Evolutionary conservation across 139 green algal species (phyloP), one percentile per base, ranked within the genome.

Genomic region (Chlorella sp.): DNA sequence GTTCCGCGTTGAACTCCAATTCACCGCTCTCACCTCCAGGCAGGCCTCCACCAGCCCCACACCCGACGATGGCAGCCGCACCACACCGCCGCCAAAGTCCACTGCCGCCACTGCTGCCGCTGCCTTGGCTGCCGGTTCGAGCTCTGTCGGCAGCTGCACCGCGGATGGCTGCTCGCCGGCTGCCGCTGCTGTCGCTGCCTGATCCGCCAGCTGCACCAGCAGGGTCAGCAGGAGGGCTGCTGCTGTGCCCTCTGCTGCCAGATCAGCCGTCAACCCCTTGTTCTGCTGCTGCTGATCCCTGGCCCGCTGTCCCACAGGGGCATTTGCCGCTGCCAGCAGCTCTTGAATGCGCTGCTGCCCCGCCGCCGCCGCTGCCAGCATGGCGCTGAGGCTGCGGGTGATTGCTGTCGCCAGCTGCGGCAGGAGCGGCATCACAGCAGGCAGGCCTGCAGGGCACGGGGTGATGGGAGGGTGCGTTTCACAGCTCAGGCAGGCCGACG

Each of bases 41-140:
- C 57, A 74, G 0, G 60, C 70, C 32, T 95, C 92, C 75, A 93
- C 92, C 78, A 94, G 88, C 5, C 80, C 75, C 32, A 88, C 38
- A 20, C 47, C 62, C 16, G 86, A 26, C 0, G 39, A 26, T 1
- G 84, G 84, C 74, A 88, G 68, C 60, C 74, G 74, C 56, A 79
- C 38, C 55, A 79, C 60, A 21, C 74, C 74, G 13, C 71, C 60
- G 15, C 84, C 84, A 72, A 75, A 89, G 20, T 86, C 57, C 11
- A 51, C 38, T 12, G 44, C 74, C 20, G 83, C 84, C 72, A 88
- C 32, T 4, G 85, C 74, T 20, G 81, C 79, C 25, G 72, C 80
- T 28, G 62, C 76, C 51, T 75, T 74, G 11, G 81, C 57, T 62
- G 89, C 63, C 38, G 81, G 85, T 62, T 87, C 34, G 30, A 89